These are phyloP conservation scores for Teratosphaeria viscida DNA, from an alignment of 2,329 filamentous ascomycete genomes.

Conservation along the genomic window DNA sequence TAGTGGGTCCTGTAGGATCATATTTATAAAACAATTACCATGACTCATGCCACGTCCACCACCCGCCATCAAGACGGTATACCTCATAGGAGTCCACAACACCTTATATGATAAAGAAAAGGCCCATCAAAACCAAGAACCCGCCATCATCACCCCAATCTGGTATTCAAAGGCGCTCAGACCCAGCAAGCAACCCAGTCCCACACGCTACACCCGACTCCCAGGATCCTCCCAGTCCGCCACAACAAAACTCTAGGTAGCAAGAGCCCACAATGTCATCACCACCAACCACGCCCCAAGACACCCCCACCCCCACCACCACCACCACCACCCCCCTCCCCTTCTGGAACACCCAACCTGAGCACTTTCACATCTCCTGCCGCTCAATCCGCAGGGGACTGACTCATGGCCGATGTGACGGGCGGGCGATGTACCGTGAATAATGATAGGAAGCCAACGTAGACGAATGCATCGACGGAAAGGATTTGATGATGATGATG, in stretches of 20 bases:
- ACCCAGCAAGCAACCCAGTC: neutral
- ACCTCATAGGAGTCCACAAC: too few relatives aligned
- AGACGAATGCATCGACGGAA: too few relatives aligned
- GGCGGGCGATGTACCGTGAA: constrained; percentile 49
- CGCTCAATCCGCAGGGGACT: too few relatives aligned
- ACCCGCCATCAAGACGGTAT: too few relatives aligned
- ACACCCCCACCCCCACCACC: neutral
- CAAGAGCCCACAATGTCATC: neutral
- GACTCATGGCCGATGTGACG: constrained; percentile 43
- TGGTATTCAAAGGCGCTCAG: too few relatives aligned
- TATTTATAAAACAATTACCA: too few relatives aligned
- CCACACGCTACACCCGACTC: neutral
- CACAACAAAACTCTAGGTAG: neutral
- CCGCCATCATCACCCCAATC: too few relatives aligned
- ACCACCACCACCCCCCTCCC: constrained; percentile 27
- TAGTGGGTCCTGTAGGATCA: neutral
- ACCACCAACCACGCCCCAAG: neutral
- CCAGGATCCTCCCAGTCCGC: neutral
- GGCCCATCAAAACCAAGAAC: too few relatives aligned
- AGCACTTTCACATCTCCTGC: constrained; percentile 48
- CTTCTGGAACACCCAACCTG: constrained; percentile 62
- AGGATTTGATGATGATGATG: too few relatives aligned
- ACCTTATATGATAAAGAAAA: too few relatives aligned
- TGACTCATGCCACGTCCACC: too few relatives aligned
- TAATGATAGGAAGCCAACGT: too few relatives aligned